Percentiles rank a stretch among this genome's conserved stretches.
Conservation (phyloP, 495 filamentous ascomycete species). For the Astrocystis sublimbata region DNA sequence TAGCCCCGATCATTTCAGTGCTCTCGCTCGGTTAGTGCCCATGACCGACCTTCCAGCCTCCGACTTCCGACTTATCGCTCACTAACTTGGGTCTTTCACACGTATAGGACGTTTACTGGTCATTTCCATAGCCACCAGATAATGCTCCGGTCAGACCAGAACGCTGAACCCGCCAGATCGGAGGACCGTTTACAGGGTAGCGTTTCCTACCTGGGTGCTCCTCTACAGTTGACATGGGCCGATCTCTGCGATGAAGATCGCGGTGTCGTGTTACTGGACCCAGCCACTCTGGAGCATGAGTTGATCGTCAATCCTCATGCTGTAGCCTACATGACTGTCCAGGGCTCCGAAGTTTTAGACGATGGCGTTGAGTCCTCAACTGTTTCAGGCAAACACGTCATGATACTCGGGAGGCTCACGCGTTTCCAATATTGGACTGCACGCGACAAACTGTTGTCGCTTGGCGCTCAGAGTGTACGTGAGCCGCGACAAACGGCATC, state of each 20-base stretch:
- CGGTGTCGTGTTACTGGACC: constrained; percentile 33
- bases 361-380: constrained; percentile 16
- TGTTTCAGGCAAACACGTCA: constrained; percentile 30
- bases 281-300: constrained; percentile 30
- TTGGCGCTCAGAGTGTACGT: constrained; percentile 32
- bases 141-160: constrained; percentile 23
- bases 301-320: constrained; percentile 33
- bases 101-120: constrained; percentile 32
- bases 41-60: neutral
- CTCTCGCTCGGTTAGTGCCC: constrained; percentile 22
- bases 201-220: constrained; percentile 33
- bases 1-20: constrained; percentile 28
- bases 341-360: constrained; percentile 22
- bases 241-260: constrained; percentile 32
- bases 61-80: neutral
- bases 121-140: constrained; percentile 40
- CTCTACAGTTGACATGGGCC: constrained; percentile 34
- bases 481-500: constrained; percentile 23
- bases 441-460: constrained; percentile 28
- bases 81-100: no score
- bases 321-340: constrained; percentile 24
- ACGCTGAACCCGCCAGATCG: neutral
- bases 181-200: constrained; percentile 21
- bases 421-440: constrained; percentile 28
- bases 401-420: constrained; percentile 30